A percentile compares a stretch with the other conserved stretches of the same genome.
phyloP scores from a whole-genome alignment of 768 basidiomycete genomes.

The Tephrocybe sp. region DNA sequence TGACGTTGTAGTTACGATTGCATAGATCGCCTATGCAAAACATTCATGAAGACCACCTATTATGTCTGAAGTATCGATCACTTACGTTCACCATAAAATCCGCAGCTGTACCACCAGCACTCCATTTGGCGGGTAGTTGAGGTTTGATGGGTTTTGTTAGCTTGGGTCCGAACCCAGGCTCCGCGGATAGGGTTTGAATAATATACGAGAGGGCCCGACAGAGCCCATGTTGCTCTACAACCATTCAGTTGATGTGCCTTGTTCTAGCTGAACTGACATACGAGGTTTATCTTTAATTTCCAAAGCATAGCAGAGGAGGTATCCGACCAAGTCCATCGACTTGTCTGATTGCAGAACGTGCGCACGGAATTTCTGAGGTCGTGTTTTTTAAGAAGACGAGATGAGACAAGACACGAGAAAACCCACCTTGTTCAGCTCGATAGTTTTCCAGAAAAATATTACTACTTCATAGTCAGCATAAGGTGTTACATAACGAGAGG shows the following conservation, averaged over 20 bases:
- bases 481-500: neutral
- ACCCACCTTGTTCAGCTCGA: conserved; percentile 88
- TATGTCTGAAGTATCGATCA: neutral
- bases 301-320: conserved; percentile 76
- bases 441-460: conserved; percentile 84
- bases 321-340: conserved; percentile 71
- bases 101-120: conserved; percentile 64
- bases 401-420: neutral
- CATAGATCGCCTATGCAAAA: conserved; percentile 65
- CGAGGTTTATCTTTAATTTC: conserved; percentile 94
- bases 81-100: conserved; percentile 88
- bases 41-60: neutral
- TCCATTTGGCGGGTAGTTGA: conserved; percentile 76
- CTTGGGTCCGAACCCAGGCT: conserved; percentile 70
- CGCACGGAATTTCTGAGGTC: conserved; percentile 80
- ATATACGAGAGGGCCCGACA: conserved; percentile 90
- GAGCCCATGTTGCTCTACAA: conserved; percentile 82
- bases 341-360: conserved; percentile 80
- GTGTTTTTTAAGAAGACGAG: conserved; percentile 1
- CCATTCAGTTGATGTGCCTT: neutral
- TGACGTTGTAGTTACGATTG: conserved; percentile 85
- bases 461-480: conserved; percentile 38
- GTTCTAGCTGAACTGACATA: conserved; percentile 35
- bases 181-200: conserved; percentile 86
- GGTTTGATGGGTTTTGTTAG: conserved; percentile 63